Conservation (phyloP, 2,329 filamentous ascomycete species). For the Colletotrichum tabaci region DNA sequence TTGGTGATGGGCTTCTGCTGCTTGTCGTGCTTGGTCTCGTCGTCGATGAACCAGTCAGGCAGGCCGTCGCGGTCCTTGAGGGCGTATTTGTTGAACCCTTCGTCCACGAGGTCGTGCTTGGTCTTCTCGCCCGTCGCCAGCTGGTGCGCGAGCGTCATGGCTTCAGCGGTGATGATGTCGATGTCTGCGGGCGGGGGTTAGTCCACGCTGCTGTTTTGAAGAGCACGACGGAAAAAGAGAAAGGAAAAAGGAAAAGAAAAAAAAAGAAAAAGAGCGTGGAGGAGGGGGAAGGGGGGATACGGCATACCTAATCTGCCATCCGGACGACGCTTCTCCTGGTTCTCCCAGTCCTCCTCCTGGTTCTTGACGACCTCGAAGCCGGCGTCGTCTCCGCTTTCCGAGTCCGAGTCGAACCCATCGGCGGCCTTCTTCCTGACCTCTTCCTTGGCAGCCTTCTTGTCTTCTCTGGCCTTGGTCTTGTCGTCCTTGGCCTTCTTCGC, state of each 20-base stretch:
- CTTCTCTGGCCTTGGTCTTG: constrained; percentile 49
- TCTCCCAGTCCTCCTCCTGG: constrained; percentile 75
- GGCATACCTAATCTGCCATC: constrained; percentile 74
- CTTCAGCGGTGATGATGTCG: constrained; percentile 99
- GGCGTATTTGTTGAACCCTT: constrained; percentile 92
- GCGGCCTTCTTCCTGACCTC: constrained; percentile 59
- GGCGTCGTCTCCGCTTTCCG: constrained; percentile 56
- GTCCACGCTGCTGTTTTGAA: constrained; percentile 6
- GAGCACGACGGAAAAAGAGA: too few species aligned
- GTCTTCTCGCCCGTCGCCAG: constrained; percentile 90
- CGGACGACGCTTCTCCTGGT: constrained; percentile 72
- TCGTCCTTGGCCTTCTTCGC: constrained; percentile 47
- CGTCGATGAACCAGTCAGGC: constrained; percentile 98
- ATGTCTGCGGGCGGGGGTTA: constrained; percentile 74
- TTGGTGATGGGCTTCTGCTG: constrained; percentile 91
- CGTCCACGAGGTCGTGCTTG: constrained; percentile 85
- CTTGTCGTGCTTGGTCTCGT: constrained; percentile 88
- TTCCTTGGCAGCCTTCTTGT: constrained; percentile 26
- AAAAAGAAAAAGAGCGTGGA: too few species aligned
- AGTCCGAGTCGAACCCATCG: constrained; percentile 49
- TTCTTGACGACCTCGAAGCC: constrained; percentile 76
- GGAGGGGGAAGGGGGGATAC: neutral
- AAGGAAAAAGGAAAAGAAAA: too few species aligned
- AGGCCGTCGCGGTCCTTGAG: constrained; percentile 93
- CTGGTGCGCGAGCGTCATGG: constrained; percentile 96